Evolutionary conservation across 202 grass and related monocot genomes (phyloP), one percentile per base, ranked within the genome.

Genomic region (Elaeis oleifera): DNA sequence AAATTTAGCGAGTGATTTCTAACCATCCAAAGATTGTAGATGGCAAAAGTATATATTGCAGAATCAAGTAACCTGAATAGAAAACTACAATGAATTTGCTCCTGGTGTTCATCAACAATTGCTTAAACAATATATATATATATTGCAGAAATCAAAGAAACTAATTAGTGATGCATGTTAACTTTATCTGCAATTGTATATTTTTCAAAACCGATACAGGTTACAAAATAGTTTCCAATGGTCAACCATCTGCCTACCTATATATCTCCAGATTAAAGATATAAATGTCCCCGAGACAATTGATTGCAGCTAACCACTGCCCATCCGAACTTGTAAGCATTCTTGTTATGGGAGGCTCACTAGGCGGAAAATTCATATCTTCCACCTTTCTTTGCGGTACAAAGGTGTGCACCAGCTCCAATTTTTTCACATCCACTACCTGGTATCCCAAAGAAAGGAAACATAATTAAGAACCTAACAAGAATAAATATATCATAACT

Each of bases 271-370:
- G 80, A 22, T 89, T 99, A 65, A 94, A 94, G 72, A 99, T 60
- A 71, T 89, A 99, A 52, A 99, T 82, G 79, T 99, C 95, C 22
- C 88, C 95, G 70, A 82, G 87, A 67, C 82, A 94, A 80, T 80
- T 94, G 58, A 77, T 71, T 21, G 85, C 80, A 63, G 82, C 80
- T 27, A 99, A 58, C 95, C 95, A 99, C 60, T 99, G 95, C 49
- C 95, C 95, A 65, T 99, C 95, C 39, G 27, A 55, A 58, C 95
- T 94, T 20, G 63, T 68, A 73, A 89, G 94, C 95, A 99, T 99
- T 80, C 86, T 90, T 6, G 83, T 94, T 53, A 84, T 74, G 8
- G 88, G 88, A 80, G 85, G 76, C 58, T 99, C 95, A 70, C 75
- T 76, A 44, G 80, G 71, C 64, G 60, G 58, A 63, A 48, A 59